These are phyloP conservation scores for Pelargonium citronellum DNA, from an alignment of 441 rosid genomes.

Conservation along the genomic window DNA sequence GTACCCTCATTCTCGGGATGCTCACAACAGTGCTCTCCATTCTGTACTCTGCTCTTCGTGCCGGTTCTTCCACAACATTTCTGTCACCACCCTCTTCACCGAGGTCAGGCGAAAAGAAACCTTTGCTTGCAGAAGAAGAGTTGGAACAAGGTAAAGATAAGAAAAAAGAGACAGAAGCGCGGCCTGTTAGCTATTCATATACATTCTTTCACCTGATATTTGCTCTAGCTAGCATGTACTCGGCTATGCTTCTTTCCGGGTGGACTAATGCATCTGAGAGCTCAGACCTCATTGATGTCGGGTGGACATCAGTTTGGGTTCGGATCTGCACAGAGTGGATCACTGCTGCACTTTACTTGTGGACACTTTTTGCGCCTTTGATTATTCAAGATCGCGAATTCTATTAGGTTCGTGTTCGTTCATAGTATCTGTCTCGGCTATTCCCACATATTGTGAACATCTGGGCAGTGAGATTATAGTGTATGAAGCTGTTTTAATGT, in stretches of 20 bases:
- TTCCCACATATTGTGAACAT: background rate
- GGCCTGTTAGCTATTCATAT: slow-evolving; percentile 75
- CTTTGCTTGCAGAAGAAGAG: slow-evolving; percentile 51
- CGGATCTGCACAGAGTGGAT: slow-evolving; percentile 85
- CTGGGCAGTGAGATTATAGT: background rate
- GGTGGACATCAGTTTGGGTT: slow-evolving; percentile 99
- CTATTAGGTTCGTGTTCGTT: slow-evolving; percentile 24
- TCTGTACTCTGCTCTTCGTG: slow-evolving; percentile 81
- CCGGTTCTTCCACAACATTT: slow-evolving; percentile 87
- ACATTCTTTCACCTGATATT: slow-evolving; percentile 89
- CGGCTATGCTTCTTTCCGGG: slow-evolving; percentile 92
- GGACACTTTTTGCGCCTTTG: slow-evolving; percentile 76
- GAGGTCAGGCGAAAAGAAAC: slow-evolving; percentile 50
- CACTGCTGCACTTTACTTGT: slow-evolving; percentile 66
- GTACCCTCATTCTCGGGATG: slow-evolving; percentile 88
- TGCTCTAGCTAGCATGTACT: slow-evolving; percentile 93
- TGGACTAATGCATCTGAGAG: slow-evolving; percentile 77
- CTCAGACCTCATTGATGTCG: slow-evolving; percentile 72
- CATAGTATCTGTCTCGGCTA: background rate
- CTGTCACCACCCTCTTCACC: slow-evolving; percentile 95
- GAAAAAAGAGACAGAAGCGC: slow-evolving; percentile 47
- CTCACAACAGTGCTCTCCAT: slow-evolving; percentile 85
- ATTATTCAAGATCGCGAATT: slow-evolving; percentile 70
- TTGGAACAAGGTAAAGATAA: slow-evolving; percentile 56
- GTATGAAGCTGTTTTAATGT: background rate